Base-by-base conservation (phyloP, 2,329 filamentous ascomycete genomes). In the Cladosporium sp. region DNA sequence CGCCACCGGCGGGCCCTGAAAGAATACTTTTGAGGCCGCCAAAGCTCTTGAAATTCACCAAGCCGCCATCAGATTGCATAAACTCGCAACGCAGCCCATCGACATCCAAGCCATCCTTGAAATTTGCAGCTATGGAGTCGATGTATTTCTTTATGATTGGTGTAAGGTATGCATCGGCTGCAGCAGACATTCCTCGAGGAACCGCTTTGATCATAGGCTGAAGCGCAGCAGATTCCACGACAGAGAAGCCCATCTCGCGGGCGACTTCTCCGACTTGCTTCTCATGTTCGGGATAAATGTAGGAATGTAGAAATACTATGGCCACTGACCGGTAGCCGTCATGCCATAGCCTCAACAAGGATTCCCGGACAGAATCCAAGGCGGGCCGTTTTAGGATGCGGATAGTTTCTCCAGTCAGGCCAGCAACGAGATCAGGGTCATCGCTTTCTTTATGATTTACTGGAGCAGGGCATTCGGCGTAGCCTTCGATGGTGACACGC, bases 1-100 rank as follows among this genome's bases (percentile, higher is more conserved):
- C 88, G 20, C 89, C 88, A 27, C 88, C 88, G 8, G 88, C 88
- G 1, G 88, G 89, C 0, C 89, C 89, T 0, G 87, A 92, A 3
- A 94, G 66, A 51, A 94, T 91, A 2, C 87, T 87, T 58, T 84
- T 83, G 3, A 93, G 71, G 0, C 88, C 88, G 0, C 86, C 88
- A 60, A 94, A 92, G 55, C 27, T 25, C n/a, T 85, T 81, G 0
- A 88, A 83, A 53, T 88, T 84, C 0, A 78, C 75, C 3, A 80
- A 62, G 2, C 77, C 78, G 16, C 86, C 86, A 54, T 91, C 86
- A n/a, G 83, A 88, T 66, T 93, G 88, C 88, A 94, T 94, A 57
- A 94, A 93, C 64, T 95, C 88, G 68, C 88, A 94, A n/a, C n/a
- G n/a, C n/a, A n/a, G n/a, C n/a, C n/a, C n/a, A n/a, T n/a, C n/a